These are phyloP conservation scores for Ceratocystis papillata DNA, from an alignment of 2,329 filamentous ascomycete species.

Conservation along the genomic window DNA sequence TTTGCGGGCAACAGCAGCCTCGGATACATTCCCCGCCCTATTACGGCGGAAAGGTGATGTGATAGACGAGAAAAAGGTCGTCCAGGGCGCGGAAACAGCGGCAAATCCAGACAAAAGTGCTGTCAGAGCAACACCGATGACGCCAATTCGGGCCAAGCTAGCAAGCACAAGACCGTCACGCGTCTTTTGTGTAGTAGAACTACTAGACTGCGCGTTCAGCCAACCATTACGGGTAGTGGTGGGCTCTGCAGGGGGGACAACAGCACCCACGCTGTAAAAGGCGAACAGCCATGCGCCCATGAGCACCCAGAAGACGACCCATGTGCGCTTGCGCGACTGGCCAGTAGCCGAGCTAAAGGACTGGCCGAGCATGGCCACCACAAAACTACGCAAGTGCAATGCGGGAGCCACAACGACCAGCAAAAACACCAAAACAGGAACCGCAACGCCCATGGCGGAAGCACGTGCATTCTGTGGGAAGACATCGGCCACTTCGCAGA, in stretches of 20 bases:
- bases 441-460: conserved; percentile 56
- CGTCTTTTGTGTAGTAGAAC: conserved; percentile 25
- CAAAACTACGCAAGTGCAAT: conserved; percentile 57
- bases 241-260: conserved; percentile 40
- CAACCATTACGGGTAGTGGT: conserved; percentile 18
- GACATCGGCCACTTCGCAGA: conserved; percentile 72
- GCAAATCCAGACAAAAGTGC: conserved; percentile 80
- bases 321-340: conserved; percentile 32
- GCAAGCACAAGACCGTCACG: conserved; percentile 37
- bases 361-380: conserved; percentile 49
- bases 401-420: conserved; percentile 67
- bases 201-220: conserved; percentile 19
- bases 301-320: conserved; percentile 50
- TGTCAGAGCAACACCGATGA: conserved; percentile 80
- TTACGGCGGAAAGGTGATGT: conserved; percentile 40
- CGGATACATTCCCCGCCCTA: conserved; percentile 47
- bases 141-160: conserved; percentile 60
- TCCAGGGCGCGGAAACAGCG: conserved; percentile 78
- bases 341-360: conserved; percentile 37
- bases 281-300: conserved; percentile 58
- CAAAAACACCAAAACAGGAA: conserved; percentile 59
- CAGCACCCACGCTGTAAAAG: conserved; percentile 66
- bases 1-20: conserved; percentile 65
- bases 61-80: conserved; percentile 50
- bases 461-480: conserved; percentile 57